These are phyloP conservation scores for Acacia melanoxylon DNA, from an alignment of 306 rosid genomes.

Conservation along the genomic window DNA sequence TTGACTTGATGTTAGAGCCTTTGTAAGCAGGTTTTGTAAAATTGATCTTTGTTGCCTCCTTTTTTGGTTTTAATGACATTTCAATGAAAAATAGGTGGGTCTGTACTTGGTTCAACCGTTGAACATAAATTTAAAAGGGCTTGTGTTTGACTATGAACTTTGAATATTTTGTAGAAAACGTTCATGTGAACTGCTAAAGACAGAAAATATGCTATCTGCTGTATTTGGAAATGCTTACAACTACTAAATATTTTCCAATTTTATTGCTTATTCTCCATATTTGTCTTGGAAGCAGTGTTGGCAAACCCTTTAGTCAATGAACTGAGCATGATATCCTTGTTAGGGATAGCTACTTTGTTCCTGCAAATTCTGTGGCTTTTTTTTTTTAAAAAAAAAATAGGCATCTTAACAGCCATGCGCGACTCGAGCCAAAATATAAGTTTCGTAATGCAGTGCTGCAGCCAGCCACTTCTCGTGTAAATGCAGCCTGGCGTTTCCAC, in stretches of 20 bases:
- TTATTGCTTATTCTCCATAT: not conserved
- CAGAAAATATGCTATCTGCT: constrained; percentile 4
- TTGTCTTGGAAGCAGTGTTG: not conserved
- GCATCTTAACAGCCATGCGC: no score
- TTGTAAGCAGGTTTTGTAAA: not conserved
- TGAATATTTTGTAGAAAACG: no score
- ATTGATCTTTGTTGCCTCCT: not conserved
- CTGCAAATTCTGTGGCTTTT: no score
- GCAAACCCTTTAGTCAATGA: no score
- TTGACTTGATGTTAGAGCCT: not conserved
- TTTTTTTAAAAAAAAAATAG: no score
- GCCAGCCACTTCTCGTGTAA: no score
- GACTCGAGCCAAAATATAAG: no score
- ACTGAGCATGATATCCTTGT: no score
- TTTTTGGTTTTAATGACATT: not conserved
- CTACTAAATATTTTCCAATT: not conserved
- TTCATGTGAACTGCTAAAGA: no score
- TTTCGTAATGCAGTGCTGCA: no score
- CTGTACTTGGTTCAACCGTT: not conserved
- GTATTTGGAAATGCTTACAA: not conserved
- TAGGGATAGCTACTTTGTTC: no score
- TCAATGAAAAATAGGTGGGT: not conserved
- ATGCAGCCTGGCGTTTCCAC: no score
- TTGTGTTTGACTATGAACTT: not conserved
- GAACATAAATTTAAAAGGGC: not conserved